phyloP scores from a whole-genome alignment of 2,329 filamentous ascomycete species.

The Ascocoryne sarcoides region DNA sequence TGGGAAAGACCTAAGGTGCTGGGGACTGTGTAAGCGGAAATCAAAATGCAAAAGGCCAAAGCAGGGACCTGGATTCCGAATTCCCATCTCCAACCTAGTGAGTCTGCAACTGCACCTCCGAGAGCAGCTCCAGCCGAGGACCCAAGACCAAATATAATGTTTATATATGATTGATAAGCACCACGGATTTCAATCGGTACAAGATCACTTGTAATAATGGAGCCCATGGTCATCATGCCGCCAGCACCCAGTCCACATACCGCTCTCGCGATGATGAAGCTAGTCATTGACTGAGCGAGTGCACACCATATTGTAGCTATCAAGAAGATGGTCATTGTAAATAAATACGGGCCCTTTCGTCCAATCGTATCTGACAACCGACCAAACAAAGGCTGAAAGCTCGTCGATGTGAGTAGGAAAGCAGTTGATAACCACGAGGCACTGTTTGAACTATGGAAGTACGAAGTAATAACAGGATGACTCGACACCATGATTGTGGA shows the following conservation, averaged over 20 bases:
- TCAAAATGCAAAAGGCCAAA: slow-evolving; percentile 37
- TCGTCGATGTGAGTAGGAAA: slow-evolving; percentile 68
- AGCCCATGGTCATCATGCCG: slow-evolving; percentile 58
- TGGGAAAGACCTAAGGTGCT: slow-evolving; percentile 40
- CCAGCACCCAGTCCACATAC: slow-evolving; percentile 67
- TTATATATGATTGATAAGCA: slow-evolving; percentile 63
- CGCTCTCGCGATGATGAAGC: slow-evolving; percentile 62
- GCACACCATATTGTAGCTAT: slow-evolving; percentile 62
- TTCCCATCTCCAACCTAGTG: slow-evolving; percentile 65
- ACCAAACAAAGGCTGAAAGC: slow-evolving; percentile 67
- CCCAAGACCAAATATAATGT: slow-evolving; percentile 53
- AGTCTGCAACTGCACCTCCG: slow-evolving; percentile 61
- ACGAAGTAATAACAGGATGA: slow-evolving; percentile 73
- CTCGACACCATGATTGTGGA: slow-evolving; percentile 73
- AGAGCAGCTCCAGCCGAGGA: slow-evolving; percentile 56
- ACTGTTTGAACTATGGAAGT: slow-evolving; percentile 68
- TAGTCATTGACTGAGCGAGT: slow-evolving; percentile 55
- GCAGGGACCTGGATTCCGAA: slow-evolving; percentile 54
- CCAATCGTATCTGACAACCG: slow-evolving; percentile 67
- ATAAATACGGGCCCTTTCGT: slow-evolving; percentile 56
- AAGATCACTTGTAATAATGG: slow-evolving; percentile 64
- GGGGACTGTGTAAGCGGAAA: slow-evolving; percentile 42
- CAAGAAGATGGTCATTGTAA: slow-evolving; percentile 53
- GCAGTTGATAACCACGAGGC: slow-evolving; percentile 78
- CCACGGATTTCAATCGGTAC: slow-evolving; percentile 60